Conservation (phyloP, 768 basidiomycete genomes). For the Suillus sp. region DNA sequence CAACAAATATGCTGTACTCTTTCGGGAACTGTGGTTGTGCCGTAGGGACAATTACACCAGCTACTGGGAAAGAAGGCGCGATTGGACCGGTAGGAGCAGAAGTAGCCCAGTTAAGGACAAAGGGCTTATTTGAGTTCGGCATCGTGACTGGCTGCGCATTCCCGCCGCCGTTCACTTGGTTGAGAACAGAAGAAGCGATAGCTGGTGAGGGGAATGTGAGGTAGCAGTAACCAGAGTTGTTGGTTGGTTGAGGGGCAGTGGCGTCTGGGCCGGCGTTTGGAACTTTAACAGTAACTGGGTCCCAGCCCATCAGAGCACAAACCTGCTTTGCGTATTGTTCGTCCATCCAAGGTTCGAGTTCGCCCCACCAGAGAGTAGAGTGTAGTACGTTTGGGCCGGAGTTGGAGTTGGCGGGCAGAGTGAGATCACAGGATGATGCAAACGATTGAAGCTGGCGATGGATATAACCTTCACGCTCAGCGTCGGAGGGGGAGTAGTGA, state of each 20-base stretch:
- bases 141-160: constrained; percentile 56
- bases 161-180: constrained; percentile 57
- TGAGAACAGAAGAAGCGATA: constrained; percentile 69
- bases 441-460: constrained; percentile 23
- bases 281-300: constrained; percentile 71
- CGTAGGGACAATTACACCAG: constrained; percentile 29
- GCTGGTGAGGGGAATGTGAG: constrained; percentile 77
- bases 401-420: constrained; percentile 32
- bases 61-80: constrained; percentile 33
- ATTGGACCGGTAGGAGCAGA: constrained; percentile 40
- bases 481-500: constrained; percentile 24
- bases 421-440: constrained; percentile 17
- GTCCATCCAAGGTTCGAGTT: constrained; percentile 96
- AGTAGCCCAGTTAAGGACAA: constrained; percentile 79
- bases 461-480: constrained; percentile 22
- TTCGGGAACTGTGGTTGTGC: constrained; percentile 65
- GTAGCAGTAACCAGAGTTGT: constrained; percentile 89
- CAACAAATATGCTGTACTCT: constrained; percentile 94
- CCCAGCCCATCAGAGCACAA: constrained; percentile 86
- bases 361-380: constrained; percentile 82
- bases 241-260: constrained; percentile 60
- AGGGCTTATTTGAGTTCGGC: constrained; percentile 86
- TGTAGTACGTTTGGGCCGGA: constrained; percentile 38
- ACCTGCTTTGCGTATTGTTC: constrained; percentile 92
- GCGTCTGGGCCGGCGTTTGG: constrained; percentile 62